phyloP scores from a whole-genome alignment of 139 green algal species.

The Tetradesmus obliquus region DNA sequence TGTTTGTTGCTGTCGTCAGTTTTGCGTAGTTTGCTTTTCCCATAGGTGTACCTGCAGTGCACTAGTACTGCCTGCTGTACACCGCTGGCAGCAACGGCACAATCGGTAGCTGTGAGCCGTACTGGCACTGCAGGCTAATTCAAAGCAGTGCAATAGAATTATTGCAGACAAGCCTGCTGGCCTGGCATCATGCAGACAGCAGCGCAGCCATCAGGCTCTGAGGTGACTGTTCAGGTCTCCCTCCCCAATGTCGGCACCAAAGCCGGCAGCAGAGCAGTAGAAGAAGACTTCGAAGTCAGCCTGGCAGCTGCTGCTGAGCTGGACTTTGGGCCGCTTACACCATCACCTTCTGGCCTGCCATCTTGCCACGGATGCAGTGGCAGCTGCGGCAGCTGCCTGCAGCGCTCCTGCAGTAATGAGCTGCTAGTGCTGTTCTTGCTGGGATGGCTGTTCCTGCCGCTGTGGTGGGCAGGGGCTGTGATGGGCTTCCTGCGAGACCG shows the following conservation, averaged over 20 bases:
- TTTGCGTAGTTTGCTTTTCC: no score
- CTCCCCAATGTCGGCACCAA: background rate
- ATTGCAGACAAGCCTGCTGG: background rate
- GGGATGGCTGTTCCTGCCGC: background rate
- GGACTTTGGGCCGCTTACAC: background rate
- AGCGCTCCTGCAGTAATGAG: background rate
- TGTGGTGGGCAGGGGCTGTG: background rate
- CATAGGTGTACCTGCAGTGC: no score
- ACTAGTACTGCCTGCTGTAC: background rate
- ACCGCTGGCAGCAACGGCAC: background rate
- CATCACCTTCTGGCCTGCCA: background rate
- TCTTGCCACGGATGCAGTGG: background rate
- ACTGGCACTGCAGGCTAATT: no score
- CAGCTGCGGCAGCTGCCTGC: background rate
- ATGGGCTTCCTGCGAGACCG: background rate
- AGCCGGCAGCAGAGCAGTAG: background rate
- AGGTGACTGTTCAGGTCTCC: background rate
- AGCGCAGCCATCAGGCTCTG: background rate
- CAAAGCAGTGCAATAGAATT: no score
- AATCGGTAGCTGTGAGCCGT: no score
- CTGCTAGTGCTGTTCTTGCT: background rate
- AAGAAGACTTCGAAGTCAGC: background rate
- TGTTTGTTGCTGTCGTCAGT: no score
- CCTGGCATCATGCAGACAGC: background rate
- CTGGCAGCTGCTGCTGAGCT: background rate